These are phyloP conservation scores for Theileria orientalis DNA, from an alignment of 169 alveolate genomes.

Conservation along the genomic window DNA sequence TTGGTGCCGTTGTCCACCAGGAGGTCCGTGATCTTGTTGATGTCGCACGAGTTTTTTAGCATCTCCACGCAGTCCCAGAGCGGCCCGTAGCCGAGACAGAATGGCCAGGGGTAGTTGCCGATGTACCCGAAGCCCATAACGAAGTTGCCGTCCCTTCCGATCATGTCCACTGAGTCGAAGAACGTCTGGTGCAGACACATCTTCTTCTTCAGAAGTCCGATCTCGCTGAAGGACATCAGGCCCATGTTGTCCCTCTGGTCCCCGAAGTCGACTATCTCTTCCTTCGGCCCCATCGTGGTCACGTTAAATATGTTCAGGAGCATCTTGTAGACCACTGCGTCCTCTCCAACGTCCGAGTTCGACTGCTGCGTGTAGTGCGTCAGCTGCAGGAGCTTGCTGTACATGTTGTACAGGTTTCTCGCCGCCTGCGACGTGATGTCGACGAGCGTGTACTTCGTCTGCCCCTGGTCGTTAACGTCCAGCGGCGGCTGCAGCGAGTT, in stretches of 20 bases:
- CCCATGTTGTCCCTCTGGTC: constrained; percentile 39
- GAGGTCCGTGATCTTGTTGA: constrained; percentile 33
- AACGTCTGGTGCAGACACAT: constrained; percentile 62
- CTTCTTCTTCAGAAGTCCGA: constrained; percentile 57
- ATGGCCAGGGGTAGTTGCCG: constrained; percentile 65
- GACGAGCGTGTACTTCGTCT: constrained; percentile 66
- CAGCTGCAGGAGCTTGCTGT: constrained; percentile 42
- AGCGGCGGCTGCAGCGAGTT: constrained; percentile 81
- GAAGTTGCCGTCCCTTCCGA: constrained; percentile 85
- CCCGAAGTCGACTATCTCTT: constrained; percentile 30
- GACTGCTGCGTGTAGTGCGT: constrained; percentile 25
- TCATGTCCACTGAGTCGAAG: constrained; percentile 78
- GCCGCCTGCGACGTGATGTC: constrained; percentile 48
- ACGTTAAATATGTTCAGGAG: constrained; percentile 29
- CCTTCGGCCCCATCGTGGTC: constrained; percentile 19
- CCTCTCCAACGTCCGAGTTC: constrained; percentile 5
- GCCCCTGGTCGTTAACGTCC: constrained; percentile 60
- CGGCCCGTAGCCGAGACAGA: constrained; percentile 77
- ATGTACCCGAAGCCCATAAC: constrained; percentile 81
- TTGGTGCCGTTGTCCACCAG: constrained; percentile 55
- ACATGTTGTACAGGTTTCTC: constrained; percentile 54
- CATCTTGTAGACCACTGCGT: constrained; percentile 13
- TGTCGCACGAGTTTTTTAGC: constrained; percentile 27
- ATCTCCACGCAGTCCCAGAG: constrained; percentile 68
- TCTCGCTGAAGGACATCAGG: constrained; percentile 46